Evolutionary conservation across 2,329 filamentous ascomycete genomes (phyloP).

Genomic region (Venturia nashicola): DNA sequence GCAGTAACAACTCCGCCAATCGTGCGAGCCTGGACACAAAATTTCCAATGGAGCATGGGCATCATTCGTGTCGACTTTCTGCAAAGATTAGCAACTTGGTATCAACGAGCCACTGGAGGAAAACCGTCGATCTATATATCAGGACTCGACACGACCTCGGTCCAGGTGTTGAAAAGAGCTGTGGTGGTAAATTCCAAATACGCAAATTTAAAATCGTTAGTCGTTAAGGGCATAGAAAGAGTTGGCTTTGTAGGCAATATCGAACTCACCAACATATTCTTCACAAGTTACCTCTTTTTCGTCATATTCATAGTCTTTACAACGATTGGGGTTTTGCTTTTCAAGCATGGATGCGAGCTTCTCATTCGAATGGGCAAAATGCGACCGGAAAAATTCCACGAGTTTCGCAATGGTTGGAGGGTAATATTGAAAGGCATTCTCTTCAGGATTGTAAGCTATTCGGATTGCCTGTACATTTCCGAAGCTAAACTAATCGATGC

Average conservation of each 20-base stretch:
- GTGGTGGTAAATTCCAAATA: constrained; percentile 12
- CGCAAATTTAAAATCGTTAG: constrained; percentile 21
- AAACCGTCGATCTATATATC: constrained; percentile 69
- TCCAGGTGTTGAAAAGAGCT: constrained; percentile 65
- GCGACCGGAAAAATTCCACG: constrained; percentile 73
- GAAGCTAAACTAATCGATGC: background rate
- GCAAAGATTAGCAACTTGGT: constrained; percentile 86
- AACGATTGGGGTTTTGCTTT: constrained; percentile 57
- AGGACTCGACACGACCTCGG: constrained; percentile 59
- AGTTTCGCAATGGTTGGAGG: constrained; percentile 90
- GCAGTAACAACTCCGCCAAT: constrained; percentile 74
- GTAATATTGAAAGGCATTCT: constrained; percentile 88
- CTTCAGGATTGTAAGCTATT: constrained; percentile 53
- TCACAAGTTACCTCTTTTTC: constrained; percentile 85
- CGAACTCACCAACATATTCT: constrained; percentile 83
- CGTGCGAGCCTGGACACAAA: constrained; percentile 86
- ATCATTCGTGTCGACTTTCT: constrained; percentile 78
- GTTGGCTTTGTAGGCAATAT: constrained; percentile 78
- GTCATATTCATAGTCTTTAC: constrained; percentile 69
- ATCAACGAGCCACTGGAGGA: constrained; percentile 84
- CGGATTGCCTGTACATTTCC: background rate
- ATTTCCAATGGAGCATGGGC: constrained; percentile 97
- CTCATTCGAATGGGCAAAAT: constrained; percentile 65
- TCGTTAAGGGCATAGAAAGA: constrained; percentile 73
- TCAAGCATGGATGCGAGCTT: constrained; percentile 72